Evolutionary conservation across 352 stramenopile species (phyloP), one percentile per base, ranked within the genome.

Genomic region (Globisporangium yorkense): DNA sequence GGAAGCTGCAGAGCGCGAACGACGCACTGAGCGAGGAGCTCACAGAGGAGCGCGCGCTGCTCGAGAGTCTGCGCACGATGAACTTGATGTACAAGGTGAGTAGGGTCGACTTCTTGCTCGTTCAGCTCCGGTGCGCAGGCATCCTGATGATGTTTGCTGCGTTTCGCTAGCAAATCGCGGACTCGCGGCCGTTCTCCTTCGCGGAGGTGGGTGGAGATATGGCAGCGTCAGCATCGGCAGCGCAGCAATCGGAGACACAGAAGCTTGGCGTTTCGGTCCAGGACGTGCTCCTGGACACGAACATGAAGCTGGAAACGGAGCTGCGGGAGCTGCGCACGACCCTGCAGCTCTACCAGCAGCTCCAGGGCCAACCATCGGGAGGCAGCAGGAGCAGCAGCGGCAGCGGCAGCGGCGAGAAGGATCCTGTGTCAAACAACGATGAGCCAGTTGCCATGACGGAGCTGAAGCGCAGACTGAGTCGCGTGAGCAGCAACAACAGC

Each of bases 61-160:
- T 84, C 43, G 78, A 89, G 41, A 92, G 83, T 62, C 61, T 88
- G 2, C 74, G 72, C 12, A 75, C 75, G 2, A 85, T 87, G 68
- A 84, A 82, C 45, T 51, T 82, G 1, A 80, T 83, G 63, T 88
- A 88, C 59, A 88, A 87, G 65, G 67, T 75, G 62, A 27, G 41
- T 33, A 3, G 6, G 44, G 12, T 43, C 18, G 3, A 15, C 13
- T 43, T 27, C 16, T 47, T 7, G 7, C 15, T 15, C 4, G 41
- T 6, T 24, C n/a, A 9, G 41, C 41, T n/a, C 43, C 41, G 16
- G n/a, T 27, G n/a, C 24, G 1, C 24, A 27, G 24, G 24, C 24
- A 27, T 48, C n/a, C 43, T 49, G 8, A 49, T n/a, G 5, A 13
- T 31, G 20, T 16, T n/a, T 57, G 27, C 37, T 21, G n/a, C 33